These are phyloP conservation scores for Hyphopichia buzzinii DNA, from an alignment of 1,139 yeast species.

Conservation along the genomic window DNA sequence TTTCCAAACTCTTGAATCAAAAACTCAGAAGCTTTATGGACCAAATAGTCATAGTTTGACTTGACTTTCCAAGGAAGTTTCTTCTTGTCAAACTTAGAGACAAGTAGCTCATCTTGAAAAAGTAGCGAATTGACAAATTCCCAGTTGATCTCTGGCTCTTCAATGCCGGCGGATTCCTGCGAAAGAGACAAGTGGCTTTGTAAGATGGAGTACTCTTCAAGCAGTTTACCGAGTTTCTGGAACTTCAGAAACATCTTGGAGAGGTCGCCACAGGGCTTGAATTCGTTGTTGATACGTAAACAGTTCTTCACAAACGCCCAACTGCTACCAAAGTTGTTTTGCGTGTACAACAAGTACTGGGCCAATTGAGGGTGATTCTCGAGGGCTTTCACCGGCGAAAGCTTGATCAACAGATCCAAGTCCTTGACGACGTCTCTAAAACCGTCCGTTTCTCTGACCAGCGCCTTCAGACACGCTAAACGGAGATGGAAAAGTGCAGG, in stretches of 20 bases:
- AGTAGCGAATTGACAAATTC: conserved; percentile 21
- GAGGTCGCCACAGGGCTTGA: conserved; percentile 47
- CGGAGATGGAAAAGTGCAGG: conserved; percentile 20
- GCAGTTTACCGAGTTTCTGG: conserved; percentile 29
- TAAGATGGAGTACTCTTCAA: conserved; percentile 45
- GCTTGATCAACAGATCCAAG: conserved; percentile 24
- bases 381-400: conserved; percentile 32
- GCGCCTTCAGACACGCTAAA: conserved; percentile 13
- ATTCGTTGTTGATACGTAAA: conserved; percentile 68
- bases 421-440: conserved; percentile 18
- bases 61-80: conserved; percentile 22
- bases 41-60: conserved; percentile 35
- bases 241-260: conserved; percentile 44
- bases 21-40: conserved; percentile 20
- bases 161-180: conserved; percentile 13
- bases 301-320: conserved; percentile 55
- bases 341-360: conserved; percentile 47
- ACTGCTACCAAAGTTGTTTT: conserved; percentile 51
- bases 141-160: conserved; percentile 26
- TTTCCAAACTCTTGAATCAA: conserved; percentile 13
- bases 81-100: conserved; percentile 31
- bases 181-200: conserved; percentile 34
- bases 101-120: conserved; percentile 24
- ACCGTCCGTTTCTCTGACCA: neutral
- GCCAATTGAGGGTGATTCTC: conserved; percentile 32